Conservation (phyloP, 805 yeast species). For the Kazachstania viticola region DNA sequence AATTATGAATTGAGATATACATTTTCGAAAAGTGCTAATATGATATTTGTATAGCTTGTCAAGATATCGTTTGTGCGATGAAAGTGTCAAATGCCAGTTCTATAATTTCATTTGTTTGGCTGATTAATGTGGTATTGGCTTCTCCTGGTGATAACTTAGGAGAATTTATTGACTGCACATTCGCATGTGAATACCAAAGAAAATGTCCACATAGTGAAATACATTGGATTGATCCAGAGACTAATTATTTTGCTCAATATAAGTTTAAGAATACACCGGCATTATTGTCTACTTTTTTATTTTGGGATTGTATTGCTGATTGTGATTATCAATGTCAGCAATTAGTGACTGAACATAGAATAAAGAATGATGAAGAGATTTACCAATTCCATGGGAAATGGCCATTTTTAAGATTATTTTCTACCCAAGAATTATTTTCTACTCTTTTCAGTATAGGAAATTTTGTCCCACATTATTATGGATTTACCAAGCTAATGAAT, state of each 20-base stretch:
- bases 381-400: constrained; percentile 94
- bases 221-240: constrained; percentile 14
- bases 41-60: too few relatives aligned
- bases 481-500: constrained; percentile 27
- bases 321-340: constrained; percentile 94
- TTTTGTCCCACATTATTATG: constrained; percentile 50
- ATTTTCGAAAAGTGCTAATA: too few relatives aligned
- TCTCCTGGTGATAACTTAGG: constrained; percentile 55
- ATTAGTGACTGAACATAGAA: constrained; percentile 47
- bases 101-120: too few relatives aligned
- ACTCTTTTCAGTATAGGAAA: constrained; percentile 68
- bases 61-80: too few relatives aligned
- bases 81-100: too few relatives aligned
- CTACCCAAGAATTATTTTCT: constrained; percentile 77
- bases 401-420: constrained; percentile 77
- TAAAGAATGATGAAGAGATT: constrained; percentile 37
- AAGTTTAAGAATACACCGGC: constrained; percentile 20
- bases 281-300: constrained; percentile 33
- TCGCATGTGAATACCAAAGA: constrained; percentile 34
- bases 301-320: constrained; percentile 68
- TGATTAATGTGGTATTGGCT: constrained; percentile 17
- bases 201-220: constrained; percentile 13
- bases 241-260: constrained; percentile 17
- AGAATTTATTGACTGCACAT: constrained; percentile 44
- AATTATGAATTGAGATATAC: too few relatives aligned